Base-by-base conservation (phyloP, 169 alveolate genomes). In the Cryptosporidium sp. region DNA sequence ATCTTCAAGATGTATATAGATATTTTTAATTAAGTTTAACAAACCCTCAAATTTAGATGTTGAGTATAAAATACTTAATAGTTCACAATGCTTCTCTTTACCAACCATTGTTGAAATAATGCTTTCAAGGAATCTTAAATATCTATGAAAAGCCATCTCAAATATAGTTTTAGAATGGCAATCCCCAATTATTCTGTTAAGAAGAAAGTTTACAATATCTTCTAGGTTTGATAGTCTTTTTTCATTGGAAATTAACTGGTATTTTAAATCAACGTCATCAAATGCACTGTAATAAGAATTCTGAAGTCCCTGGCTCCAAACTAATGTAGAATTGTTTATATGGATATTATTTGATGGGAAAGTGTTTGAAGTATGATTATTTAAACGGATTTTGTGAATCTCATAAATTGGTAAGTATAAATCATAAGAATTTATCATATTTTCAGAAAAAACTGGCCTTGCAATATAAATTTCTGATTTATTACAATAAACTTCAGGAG, bases 381-480 rank as follows among this genome's bases (percentile, higher is more conserved):
- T 41, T 55, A 73, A 65, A 29, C 35, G 31, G 16, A 65, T 33
- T 39, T 59, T 73, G 70, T 73, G 68, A 73, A 73, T 33, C 55
- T 73, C 86, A 35, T 37, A 73, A 51, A 73, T n/a, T n/a, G 86
- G 86, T 55, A 73, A 21, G 9, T 16, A 52, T 35, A n/a, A 1
- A 33, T 14, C 29, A 59, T 50, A 52, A 37, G 12, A 1, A 18
- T 35, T 12, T 9, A 2, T 52, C 0, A 33, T n/a, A 55, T 62
- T 58, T 43, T 29, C 65, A 73, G 43, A 12, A 31, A 58, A 18
- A 31, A 31, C 14, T 55, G 68, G 37, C 35, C 86, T 73, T 14
- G 86, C 62, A 73, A 73, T 18, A 23, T 55, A 73, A 52, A 73
- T 73, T 29, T 73, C 86, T 18, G 86, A 73, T 12, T 59, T 55